Evolutionary conservation across 176 grass and related monocot species (phyloP).

Genomic region (Bonia amplexicaulis): DNA sequence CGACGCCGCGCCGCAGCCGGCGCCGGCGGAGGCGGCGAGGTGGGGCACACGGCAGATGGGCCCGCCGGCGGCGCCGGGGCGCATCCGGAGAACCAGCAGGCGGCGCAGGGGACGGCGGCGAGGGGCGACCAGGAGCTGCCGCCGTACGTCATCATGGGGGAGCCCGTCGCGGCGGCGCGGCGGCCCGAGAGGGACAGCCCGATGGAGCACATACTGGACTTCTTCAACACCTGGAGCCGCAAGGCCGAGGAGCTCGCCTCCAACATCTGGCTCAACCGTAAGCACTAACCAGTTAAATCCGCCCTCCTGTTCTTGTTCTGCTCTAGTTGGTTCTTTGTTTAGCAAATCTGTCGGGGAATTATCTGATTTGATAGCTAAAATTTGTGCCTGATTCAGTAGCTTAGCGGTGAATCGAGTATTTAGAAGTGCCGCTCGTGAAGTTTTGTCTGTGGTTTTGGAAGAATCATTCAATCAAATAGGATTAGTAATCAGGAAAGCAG

Average conservation of each 20-base stretch:
- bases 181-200: constrained; percentile 33
- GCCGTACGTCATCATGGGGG: constrained; percentile 57
- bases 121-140: constrained; percentile 67
- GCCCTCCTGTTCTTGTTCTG: background rate
- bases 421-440: background rate
- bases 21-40: constrained; percentile 17
- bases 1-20: background rate
- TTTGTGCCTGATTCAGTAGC: background rate
- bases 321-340: background rate
- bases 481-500: background rate
- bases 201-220: constrained; percentile 86
- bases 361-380: background rate
- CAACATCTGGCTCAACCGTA: constrained; percentile 87
- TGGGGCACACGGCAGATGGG: constrained; percentile 91
- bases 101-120: constrained; percentile 47
- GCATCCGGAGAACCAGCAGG: constrained; percentile 80
- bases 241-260: constrained; percentile 81
- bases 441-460: background rate
- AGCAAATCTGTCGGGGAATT: background rate
- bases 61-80: constrained; percentile 52
- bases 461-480: background rate
- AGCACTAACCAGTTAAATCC: background rate
- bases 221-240: constrained; percentile 82
- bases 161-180: background rate
- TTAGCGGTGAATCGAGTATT: background rate